Evolutionary conservation across 129 eudicot species (phyloP).

Genomic region (Smallanthus sonchifolius): DNA sequence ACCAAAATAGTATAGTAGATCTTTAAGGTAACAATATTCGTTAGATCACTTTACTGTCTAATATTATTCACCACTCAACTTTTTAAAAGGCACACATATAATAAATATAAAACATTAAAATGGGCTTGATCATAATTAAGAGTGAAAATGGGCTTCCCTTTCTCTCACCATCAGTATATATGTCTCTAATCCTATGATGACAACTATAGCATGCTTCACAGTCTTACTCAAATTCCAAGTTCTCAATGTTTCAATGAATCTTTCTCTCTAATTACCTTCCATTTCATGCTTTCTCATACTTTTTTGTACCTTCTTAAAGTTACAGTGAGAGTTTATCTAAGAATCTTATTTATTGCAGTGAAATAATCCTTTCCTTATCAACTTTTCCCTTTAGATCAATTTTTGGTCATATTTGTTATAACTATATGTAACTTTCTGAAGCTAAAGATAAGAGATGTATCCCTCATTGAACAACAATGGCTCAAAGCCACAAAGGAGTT

Average conservation of each 20-base stretch:
- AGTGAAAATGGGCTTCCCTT: slow-evolving; percentile 13
- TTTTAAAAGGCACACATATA: no score
- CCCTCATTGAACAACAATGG: slow-evolving; percentile 30
- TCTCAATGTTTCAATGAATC: no score
- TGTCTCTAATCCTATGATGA: no score
- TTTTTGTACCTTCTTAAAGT: no score
- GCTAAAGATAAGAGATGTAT: slow-evolving; percentile 27
- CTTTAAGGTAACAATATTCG: background rate
- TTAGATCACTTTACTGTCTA: background rate
- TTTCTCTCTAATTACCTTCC: no score
- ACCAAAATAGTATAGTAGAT: background rate
- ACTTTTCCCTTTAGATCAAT: slow-evolving; percentile 7
- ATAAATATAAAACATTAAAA: no score
- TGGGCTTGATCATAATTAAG: slow-evolving; percentile 8
- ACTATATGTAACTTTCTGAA: slow-evolving; percentile 16
- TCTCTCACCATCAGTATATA: slow-evolving; percentile 2
- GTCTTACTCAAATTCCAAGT: no score
- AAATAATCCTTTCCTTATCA: slow-evolving; percentile 4
- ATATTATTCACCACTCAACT: no score
- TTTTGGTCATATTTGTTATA: background rate
- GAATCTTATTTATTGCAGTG: no score
- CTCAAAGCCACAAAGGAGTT: slow-evolving; percentile 1
- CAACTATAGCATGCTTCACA: no score
- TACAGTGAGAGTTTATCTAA: no score
- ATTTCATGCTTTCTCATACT: no score